These are phyloP conservation scores for Aspergillus sclerotialis DNA, from an alignment of 2,329 filamentous ascomycete species.

Conservation along the genomic window DNA sequence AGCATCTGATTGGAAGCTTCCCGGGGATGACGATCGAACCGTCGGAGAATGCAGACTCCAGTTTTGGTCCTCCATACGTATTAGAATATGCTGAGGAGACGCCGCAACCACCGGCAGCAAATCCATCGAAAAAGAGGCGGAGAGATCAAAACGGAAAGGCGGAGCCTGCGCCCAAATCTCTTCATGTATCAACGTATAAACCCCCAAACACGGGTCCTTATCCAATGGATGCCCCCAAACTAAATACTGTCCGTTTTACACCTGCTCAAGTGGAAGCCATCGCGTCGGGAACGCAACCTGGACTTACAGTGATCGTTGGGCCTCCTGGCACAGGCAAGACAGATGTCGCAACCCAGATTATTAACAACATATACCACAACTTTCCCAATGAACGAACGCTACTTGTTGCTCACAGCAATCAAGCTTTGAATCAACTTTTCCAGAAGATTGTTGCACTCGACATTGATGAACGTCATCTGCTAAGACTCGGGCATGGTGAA, in stretches of 20 bases:
- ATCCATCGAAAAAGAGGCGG: constrained; percentile 78
- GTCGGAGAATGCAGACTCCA: constrained; percentile 60
- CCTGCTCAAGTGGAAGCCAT: constrained; percentile 88
- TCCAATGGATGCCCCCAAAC: constrained; percentile 70
- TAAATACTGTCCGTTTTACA: constrained; percentile 82
- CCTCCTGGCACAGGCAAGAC: constrained; percentile 97
- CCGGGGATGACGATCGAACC: constrained; percentile 83
- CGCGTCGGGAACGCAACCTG: constrained; percentile 86
- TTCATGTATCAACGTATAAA: constrained; percentile 85
- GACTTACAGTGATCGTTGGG: constrained; percentile 86
- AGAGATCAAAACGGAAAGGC: constrained; percentile 65
- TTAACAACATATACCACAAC: constrained; percentile 98
- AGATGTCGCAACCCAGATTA: constrained; percentile 97
- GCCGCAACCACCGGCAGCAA: constrained; percentile 46
- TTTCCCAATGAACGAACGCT: constrained; percentile 89
- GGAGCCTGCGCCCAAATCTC: constrained; percentile 56
- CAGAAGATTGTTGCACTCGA: constrained; percentile 95
- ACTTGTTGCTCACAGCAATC: constrained; percentile 93
- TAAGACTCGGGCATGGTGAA: constrained; percentile 89
- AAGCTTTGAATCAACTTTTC: constrained; percentile 94
- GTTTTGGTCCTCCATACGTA: constrained; percentile 82
- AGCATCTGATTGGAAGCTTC: constrained; percentile 82
- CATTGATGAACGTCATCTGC: constrained; percentile 88
- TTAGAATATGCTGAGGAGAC: constrained; percentile 58
- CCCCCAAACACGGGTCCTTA: constrained; percentile 87